Base-by-base conservation (phyloP, 805 yeast genomes). In the Ogataea chonburiensis region DNA sequence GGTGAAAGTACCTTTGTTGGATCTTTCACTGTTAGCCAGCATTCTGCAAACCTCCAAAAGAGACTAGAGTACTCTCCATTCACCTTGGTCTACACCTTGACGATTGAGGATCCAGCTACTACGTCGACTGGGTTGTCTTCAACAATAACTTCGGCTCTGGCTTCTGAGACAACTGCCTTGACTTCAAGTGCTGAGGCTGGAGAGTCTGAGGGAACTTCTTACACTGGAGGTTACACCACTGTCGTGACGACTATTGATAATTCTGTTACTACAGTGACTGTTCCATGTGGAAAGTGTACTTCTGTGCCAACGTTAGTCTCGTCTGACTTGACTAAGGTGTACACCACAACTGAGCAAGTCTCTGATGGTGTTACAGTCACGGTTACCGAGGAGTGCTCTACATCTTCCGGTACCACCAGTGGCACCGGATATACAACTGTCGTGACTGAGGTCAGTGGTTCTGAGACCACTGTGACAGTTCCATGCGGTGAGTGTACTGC, bases 391-490 rank as follows among this genome's bases (percentile, higher is more conserved):
- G 36, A 29, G 16, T 20, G 42, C 19, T 19, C 35, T 17, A 19
- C 32, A 9, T 15, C 40, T 14, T 22, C 36, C 6, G n/a, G n/a
- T n/a, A n/a, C n/a, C n/a, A 13, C 21, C 6, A 14, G 20, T 14
- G 17, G 15, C 25, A 10, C 15, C 20, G 24, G 11, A 19, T 23
- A 19, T 34, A 23, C 38, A 14, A 25, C 40, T 6, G 32, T 30
- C 21, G 32, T 24, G 7, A 43, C 42, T 17, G 14, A 17, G 10
- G 17, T 18, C 19, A 17, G 17, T 5, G 31, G 24, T 15, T 26
- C 30, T 5, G 19, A 39, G 8, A 45, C 49, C n/a, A 45, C 47
- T 26, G 47, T 45, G 15, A 46, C 51, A n/a, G 47, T 44, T 26
- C 25, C 49, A 15, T 45, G 47, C 28, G 45, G 43, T 10, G 12